Percentiles rank a stretch among this genome's conserved stretches.
Evolutionary conservation across 2,329 filamentous ascomycete species (phyloP).

Genomic region (Teratosphaeria destructans): DNA sequence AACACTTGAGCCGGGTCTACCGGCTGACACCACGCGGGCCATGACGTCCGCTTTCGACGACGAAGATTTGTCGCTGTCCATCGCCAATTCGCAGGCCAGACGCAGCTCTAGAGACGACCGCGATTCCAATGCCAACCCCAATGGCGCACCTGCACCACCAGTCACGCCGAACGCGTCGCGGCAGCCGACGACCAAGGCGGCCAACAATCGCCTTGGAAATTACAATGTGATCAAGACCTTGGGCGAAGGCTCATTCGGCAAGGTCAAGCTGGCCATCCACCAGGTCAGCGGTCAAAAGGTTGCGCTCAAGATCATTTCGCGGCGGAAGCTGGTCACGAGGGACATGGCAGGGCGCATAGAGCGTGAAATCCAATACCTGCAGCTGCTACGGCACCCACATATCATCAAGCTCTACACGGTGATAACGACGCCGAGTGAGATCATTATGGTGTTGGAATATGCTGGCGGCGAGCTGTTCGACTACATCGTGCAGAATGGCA

Average conservation of each 20-base stretch:
- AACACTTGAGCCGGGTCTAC: slow-evolving; percentile 4
- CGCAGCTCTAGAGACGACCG: slow-evolving; percentile 17
- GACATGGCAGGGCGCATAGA: slow-evolving; percentile 98
- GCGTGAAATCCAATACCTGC: slow-evolving; percentile 94
- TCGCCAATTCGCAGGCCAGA: slow-evolving; percentile 17
- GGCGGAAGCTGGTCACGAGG: slow-evolving; percentile 89
- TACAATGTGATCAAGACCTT: slow-evolving; percentile 86
- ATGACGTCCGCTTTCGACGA: slow-evolving; percentile 32
- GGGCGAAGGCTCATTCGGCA: slow-evolving; percentile 94
- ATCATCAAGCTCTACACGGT: slow-evolving; percentile 99
- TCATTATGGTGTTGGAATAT: slow-evolving; percentile 99
- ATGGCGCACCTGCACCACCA: slow-evolving; percentile 23
- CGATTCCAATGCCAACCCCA: slow-evolving; percentile 25
- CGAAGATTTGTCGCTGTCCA: slow-evolving; percentile 31
- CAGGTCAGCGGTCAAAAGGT: slow-evolving; percentile 89
- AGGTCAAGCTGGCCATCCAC: slow-evolving; percentile 94
- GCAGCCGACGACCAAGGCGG: neutral
- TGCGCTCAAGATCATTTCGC: slow-evolving; percentile 92
- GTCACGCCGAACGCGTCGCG: neutral
- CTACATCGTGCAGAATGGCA: slow-evolving; percentile 90
- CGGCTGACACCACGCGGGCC: slow-evolving; percentile 6
- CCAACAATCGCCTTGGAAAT: slow-evolving; percentile 58
- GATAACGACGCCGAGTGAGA: slow-evolving; percentile 86
- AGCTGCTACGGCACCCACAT: slow-evolving; percentile 88
- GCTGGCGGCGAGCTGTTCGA: slow-evolving; percentile 95